Conservation (phyloP, 2,329 filamentous ascomycete genomes). For the Arthrobotrys pseudoclavata region DNA sequence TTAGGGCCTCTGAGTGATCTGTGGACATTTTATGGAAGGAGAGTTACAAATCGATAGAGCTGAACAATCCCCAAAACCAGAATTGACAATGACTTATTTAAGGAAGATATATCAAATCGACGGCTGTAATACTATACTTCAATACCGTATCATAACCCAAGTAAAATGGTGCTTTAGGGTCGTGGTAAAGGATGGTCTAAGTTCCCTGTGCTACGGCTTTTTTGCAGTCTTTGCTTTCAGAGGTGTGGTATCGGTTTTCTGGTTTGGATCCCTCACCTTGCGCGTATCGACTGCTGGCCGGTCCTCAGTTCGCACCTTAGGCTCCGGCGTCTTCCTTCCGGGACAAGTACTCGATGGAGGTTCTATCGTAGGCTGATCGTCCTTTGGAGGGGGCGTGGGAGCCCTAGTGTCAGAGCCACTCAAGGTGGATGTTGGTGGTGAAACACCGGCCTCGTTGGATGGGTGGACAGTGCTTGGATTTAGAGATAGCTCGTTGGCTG, state of each 20-base stretch:
- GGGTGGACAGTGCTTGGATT: not conserved
- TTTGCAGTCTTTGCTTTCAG: slow-evolving; percentile 6
- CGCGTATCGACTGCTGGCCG: slow-evolving; percentile 3
- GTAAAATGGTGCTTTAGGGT: not conserved
- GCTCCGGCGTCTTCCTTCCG: slow-evolving; percentile 12
- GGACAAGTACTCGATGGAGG: slow-evolving; percentile 22
- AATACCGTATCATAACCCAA: not conserved
- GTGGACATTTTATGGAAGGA: not conserved
- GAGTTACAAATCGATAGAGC: not conserved
- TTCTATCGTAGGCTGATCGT: slow-evolving; percentile 1
- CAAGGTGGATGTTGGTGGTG: not conserved
- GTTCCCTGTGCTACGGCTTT: slow-evolving; percentile 1
- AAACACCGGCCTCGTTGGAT: not conserved
- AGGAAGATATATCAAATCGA: not conserved
- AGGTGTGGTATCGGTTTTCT: slow-evolving; percentile 8
- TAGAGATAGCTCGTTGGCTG: not conserved
- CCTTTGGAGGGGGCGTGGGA: slow-evolving; percentile 1
- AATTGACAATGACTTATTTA: not conserved
- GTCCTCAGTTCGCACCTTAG: slow-evolving; percentile 9
- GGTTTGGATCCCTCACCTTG: slow-evolving; percentile 18
- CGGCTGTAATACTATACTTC: not conserved
- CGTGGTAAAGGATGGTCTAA: not conserved
- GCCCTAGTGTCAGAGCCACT: not conserved
- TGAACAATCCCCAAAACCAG: not conserved
- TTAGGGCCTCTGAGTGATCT: too few relatives aligned